A percentile compares a stretch with the other conserved stretches of the same genome.
phyloP scores from a whole-genome alignment of 345 rosid genomes.

The Brassica juncea region DNA sequence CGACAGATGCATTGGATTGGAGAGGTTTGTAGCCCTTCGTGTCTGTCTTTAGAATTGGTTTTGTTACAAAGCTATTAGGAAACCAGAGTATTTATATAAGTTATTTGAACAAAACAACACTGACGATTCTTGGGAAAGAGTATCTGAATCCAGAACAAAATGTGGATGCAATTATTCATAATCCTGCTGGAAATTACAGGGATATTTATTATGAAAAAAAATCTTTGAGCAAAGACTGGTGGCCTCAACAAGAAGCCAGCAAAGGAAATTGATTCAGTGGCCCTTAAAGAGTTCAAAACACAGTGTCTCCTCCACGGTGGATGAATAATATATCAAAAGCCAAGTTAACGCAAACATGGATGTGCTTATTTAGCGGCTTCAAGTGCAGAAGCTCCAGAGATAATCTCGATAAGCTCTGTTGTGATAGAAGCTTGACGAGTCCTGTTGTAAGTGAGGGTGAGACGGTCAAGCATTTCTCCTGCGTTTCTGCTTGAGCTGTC shows the following conservation, averaged over 20 bases:
- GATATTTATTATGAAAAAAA: constrained; percentile 24
- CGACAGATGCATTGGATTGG: too few species aligned
- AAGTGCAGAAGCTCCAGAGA: constrained; percentile 94
- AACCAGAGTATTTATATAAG: neutral
- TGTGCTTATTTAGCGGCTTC: constrained; percentile 41
- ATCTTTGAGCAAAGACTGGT: constrained; percentile 5
- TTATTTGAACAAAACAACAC: neutral
- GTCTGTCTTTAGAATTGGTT: too few species aligned
- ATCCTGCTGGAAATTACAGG: constrained; percentile 30
- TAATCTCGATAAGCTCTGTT: constrained; percentile 94
- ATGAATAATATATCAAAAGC: neutral
- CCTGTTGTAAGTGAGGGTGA: constrained; percentile 87
- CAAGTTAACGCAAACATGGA: constrained; percentile 4
- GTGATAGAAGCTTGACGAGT: constrained; percentile 99
- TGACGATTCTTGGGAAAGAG: neutral
- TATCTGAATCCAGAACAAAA: neutral
- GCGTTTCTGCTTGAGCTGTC: constrained; percentile 99
- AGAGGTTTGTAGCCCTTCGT: too few species aligned
- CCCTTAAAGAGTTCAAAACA: neutral
- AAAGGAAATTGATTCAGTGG: constrained; percentile 14
- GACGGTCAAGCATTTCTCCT: constrained; percentile 96
- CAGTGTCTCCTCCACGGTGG: constrained; percentile 25
- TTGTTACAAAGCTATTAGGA: neutral
- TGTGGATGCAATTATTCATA: constrained; percentile 12
- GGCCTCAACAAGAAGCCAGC: constrained; percentile 27